Evolutionary conservation across 768 basidiomycete genomes (phyloP).

Genomic region (Phaeotremella skinneri): DNA sequence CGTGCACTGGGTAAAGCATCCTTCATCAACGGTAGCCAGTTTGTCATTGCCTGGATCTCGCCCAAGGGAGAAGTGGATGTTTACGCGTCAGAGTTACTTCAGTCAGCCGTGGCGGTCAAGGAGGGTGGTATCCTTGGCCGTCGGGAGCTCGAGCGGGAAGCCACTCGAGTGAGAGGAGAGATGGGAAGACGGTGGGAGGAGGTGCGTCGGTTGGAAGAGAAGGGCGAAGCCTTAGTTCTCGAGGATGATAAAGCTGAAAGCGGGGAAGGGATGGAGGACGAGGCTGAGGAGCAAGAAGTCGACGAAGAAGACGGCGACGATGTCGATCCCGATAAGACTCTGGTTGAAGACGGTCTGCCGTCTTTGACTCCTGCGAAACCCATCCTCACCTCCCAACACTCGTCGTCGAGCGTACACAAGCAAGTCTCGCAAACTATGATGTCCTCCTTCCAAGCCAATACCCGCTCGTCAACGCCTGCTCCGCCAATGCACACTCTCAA

Average conservation of each 20-base stretch:
- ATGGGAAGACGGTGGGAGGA: conserved; percentile 43
- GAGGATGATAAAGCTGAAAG: conserved; percentile 29
- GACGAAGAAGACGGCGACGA: conserved; percentile 26
- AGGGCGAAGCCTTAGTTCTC: conserved; percentile 31
- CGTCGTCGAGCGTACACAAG: conserved; percentile 9
- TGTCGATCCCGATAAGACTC: conserved; percentile 37
- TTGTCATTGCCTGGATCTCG: conserved; percentile 52
- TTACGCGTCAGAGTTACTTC: conserved; percentile 52
- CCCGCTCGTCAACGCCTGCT: conserved; percentile 25
- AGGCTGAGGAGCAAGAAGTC: conserved; percentile 12
- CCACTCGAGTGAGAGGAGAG: conserved; percentile 32
- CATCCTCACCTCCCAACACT: background rate
- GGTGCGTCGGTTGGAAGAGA: conserved; percentile 36
- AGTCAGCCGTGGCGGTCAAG: conserved; percentile 31
- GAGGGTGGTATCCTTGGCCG: conserved; percentile 33
- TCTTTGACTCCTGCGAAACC: conserved; percentile 20
- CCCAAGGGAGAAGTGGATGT: conserved; percentile 52
- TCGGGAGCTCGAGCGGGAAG: conserved; percentile 36
- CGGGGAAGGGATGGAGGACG: conserved; percentile 23
- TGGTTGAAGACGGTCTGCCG: conserved; percentile 37
- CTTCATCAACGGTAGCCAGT: conserved; percentile 53
- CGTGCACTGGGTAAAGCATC: conserved; percentile 51
- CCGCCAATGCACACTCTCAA: conserved; percentile 33
- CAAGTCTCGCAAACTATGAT: conserved; percentile 28
- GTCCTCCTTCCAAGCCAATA: conserved; percentile 32